Evolutionary conservation across 805 yeast species (phyloP), one percentile per base, ranked within the genome.

Genomic region (Yamadazyma philogaea): DNA sequence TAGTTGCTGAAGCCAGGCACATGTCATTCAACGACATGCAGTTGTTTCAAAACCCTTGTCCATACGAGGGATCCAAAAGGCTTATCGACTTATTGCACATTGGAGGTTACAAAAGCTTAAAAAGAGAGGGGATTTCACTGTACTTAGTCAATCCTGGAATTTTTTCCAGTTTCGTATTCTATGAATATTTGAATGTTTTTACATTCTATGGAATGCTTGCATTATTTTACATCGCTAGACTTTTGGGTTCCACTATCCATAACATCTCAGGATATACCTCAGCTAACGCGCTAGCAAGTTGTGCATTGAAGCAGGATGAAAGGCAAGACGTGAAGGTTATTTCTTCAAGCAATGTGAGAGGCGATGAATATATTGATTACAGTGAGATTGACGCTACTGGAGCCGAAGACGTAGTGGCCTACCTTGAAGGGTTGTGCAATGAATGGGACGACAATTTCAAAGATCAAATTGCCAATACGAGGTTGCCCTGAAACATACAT

Each of bases 111-210:
- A 59, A 75, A 45, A 51, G 66, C 15, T 64, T 87, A 55, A 54
- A 56, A 19, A 53, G 74, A 10, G 57, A 73, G 39, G 84, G 82
- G 1, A 77, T 91, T 37, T 70, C 68, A 37, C 89, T 85, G 56
- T 89, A 86, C 64, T 66, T 91, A 26, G 81, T 86, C 4, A 96
- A 93, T 46, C 99, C 99, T 0, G 99, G 99, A 14, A 87, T 93
- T 20, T 89, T 93, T 63, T 83, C 84, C 17, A 84, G 95, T 40
- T 82, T 82, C 47, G 84, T 95, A 3, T 88, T 87, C 53, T 81
- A 77, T 61, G 78, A 81, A 52, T 86, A 76, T 53, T 74, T 93
- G 59, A 89, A 88, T 57, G 63, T 84, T 4, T 71, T 90, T 60
- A 83, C 96, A 1, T 87, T 79, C 57, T 80, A 84, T 50, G 95